Evolutionary conservation across 768 basidiomycete species (phyloP).

Genomic region (Baorangia bicolor): DNA sequence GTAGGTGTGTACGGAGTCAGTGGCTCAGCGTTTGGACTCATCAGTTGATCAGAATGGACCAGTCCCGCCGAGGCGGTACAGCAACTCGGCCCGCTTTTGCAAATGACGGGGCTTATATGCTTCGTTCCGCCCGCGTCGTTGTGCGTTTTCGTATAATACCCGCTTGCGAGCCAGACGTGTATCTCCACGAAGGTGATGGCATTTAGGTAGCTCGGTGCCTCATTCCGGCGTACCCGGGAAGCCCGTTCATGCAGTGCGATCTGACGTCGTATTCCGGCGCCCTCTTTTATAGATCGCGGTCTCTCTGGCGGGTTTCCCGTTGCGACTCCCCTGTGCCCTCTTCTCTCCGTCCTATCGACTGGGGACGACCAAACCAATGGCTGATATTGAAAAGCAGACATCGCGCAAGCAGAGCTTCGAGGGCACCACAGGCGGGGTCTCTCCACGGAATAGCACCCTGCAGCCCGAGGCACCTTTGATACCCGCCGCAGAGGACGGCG

Average conservation of each 20-base stretch:
- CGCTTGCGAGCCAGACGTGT: conserved; percentile 5
- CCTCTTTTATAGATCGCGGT: conserved; percentile 28
- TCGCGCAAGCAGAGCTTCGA: conserved; percentile 25
- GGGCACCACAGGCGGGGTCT: conserved; percentile 14
- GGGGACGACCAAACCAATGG: conserved; percentile 22
- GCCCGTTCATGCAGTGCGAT: conserved; percentile 22
- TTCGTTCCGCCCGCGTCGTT: conserved; percentile 9
- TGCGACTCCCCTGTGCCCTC: conserved; percentile 14
- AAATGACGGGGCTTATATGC: conserved; percentile 2
- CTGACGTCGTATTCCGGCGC: conserved; percentile 16
- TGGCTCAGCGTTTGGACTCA: neutral
- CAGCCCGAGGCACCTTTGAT: conserved; percentile 21
- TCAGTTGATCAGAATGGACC: neutral
- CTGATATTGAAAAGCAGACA: conserved; percentile 31
- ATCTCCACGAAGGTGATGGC: conserved; percentile 6
- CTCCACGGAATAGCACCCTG: conserved; percentile 25
- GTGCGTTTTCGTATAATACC: conserved; percentile 11
- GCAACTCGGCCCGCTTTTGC: neutral
- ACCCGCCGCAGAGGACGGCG: conserved; percentile 1
- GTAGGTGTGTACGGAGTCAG: neutral
- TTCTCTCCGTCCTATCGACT: conserved; percentile 1
- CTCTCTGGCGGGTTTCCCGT: conserved; percentile 1
- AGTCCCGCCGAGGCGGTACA: conserved; percentile 3
- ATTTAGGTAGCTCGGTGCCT: conserved; percentile 17
- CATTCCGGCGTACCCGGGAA: conserved; percentile 28